A percentile compares a stretch with the other conserved stretches of the same genome.
Evolutionary conservation across 768 basidiomycete species (phyloP).

Genomic region (Inosperma sp.): DNA sequence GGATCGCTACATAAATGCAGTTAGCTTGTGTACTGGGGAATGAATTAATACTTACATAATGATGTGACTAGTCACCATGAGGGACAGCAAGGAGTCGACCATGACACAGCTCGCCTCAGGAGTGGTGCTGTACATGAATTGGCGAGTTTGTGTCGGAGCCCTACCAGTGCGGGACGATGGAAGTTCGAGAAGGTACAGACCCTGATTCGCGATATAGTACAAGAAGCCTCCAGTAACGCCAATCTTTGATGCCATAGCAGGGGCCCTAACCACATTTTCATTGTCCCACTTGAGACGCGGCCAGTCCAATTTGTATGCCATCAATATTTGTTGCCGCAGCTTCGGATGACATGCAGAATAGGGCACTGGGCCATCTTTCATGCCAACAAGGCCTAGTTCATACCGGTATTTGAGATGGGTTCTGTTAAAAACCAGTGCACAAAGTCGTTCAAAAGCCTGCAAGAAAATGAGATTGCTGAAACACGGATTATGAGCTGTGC

Average conservation of each 20-base stretch:
- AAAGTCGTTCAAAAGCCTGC: constrained; percentile 46
- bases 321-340: constrained; percentile 42
- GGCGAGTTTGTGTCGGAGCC: constrained; percentile 41
- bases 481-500: constrained; percentile 6
- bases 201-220: constrained; percentile 40
- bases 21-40: constrained; percentile 7
- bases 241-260: constrained; percentile 32
- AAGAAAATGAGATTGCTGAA: constrained; percentile 8
- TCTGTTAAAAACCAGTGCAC: constrained; percentile 42
- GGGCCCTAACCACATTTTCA: constrained; percentile 41
- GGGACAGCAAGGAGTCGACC: constrained; percentile 42
- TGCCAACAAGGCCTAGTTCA: constrained; percentile 46
- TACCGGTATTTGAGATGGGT: constrained; percentile 47
- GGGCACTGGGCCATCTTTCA: constrained; percentile 46
- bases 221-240: constrained; percentile 45
- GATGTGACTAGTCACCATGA: constrained; percentile 42
- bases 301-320: constrained; percentile 47
- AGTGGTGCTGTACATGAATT: constrained; percentile 41
- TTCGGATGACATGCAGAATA: constrained; percentile 35
- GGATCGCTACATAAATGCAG: constrained; percentile 27
- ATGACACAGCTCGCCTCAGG: constrained; percentile 40
- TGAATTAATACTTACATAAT: constrained; percentile 30
- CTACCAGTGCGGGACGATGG: constrained; percentile 45
- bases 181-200: constrained; percentile 44
- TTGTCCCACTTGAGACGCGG: constrained; percentile 44